phyloP scores from a whole-genome alignment of 306 rosid genomes.

The Boehmeria nivea region DNA sequence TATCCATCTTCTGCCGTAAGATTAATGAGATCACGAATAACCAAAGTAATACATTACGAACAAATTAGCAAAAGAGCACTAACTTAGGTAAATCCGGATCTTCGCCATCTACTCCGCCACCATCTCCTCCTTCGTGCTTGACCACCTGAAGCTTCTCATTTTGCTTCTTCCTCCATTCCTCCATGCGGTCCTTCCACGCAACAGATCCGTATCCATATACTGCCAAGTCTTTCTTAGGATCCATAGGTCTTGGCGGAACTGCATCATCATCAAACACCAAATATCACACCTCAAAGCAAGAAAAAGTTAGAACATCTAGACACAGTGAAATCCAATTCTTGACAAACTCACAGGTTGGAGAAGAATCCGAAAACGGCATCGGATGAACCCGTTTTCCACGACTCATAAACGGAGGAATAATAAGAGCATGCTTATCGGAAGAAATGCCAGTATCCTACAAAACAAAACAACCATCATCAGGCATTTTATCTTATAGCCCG shows the following conservation, averaged over 20 bases:
- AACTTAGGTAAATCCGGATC: slow-evolving; percentile 83
- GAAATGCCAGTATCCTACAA: slow-evolving; percentile 73
- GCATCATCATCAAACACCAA: slow-evolving; percentile 25
- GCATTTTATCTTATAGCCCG: slow-evolving; percentile 7
- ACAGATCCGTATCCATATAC: slow-evolving; percentile 90
- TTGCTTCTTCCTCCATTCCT: slow-evolving; percentile 84
- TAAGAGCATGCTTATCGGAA: slow-evolving; percentile 79
- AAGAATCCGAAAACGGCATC: slow-evolving; percentile 47
- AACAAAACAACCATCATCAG: slow-evolving; percentile 12
- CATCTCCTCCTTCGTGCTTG: slow-evolving; percentile 47
- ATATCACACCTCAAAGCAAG: slow-evolving; percentile 8
- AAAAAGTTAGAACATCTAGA: slow-evolving; percentile 6
- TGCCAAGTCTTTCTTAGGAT: slow-evolving; percentile 78
- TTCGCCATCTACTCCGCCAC: slow-evolving; percentile 37
- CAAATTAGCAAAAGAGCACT: slow-evolving; percentile 10
- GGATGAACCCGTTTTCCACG: slow-evolving; percentile 74
- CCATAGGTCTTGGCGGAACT: slow-evolving; percentile 85
- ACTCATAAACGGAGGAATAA: slow-evolving; percentile 63
- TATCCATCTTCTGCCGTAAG: too few species aligned
- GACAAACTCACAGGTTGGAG: slow-evolving; percentile 42
- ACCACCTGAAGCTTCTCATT: slow-evolving; percentile 66
- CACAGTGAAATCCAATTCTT: background rate
- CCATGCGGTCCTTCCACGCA: slow-evolving; percentile 89
- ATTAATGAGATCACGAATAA: too few species aligned
- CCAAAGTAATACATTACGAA: too few species aligned